Base-by-base conservation (phyloP, 805 yeast species). In the Saturnispora zaruensis region DNA sequence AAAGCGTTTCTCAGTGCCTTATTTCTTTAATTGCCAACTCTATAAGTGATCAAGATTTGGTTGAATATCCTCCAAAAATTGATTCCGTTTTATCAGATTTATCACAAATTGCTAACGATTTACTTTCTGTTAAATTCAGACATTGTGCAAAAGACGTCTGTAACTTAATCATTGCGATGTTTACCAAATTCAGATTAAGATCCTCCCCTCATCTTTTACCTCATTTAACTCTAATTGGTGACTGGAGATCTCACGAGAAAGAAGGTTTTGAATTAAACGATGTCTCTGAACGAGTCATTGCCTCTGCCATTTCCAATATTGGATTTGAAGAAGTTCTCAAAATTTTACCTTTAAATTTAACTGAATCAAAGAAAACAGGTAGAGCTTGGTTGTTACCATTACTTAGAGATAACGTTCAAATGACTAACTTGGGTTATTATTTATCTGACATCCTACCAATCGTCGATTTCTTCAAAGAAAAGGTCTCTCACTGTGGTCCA, bases 321-420 rank as follows among this genome's bases (percentile, higher is more conserved):
- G 99, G 99, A 2, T 96, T 98, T 8, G 95, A 85, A 57, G 78
- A 74, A 11, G 93, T 93, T 2, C 69, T 91, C 53, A 66, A 77
- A 43, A 70, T 77, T 4, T 72, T 93, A 32, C 98, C 99, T 6
- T 72, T 93, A 60, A 88, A 91, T 61, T 73, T 93, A 58, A 72
- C 74, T 28, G 75, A 76, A 43, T 78, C 83, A 5, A 66, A 69
- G 30, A 73, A 75, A 41, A 76, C 82, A n/a, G 97, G 97, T 43
- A 79, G 98, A 63, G 97, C 97, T 43, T 93, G 98, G 97, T 62
- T 93, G 58, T 75, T 93, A 55, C 99, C 99, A 9, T 64, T 93
- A 32, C 75, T 93, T 53, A 83, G 97, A 69, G 97, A 90, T 59
- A 81, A 87, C 59, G 84, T 88, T 25, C 77, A 82, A 58, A 76